Percentiles rank a stretch among this genome's conserved stretches.
Evolutionary conservation across 192 early-diverging fungal species (phyloP).

Genomic region (Backusella australiensis): DNA sequence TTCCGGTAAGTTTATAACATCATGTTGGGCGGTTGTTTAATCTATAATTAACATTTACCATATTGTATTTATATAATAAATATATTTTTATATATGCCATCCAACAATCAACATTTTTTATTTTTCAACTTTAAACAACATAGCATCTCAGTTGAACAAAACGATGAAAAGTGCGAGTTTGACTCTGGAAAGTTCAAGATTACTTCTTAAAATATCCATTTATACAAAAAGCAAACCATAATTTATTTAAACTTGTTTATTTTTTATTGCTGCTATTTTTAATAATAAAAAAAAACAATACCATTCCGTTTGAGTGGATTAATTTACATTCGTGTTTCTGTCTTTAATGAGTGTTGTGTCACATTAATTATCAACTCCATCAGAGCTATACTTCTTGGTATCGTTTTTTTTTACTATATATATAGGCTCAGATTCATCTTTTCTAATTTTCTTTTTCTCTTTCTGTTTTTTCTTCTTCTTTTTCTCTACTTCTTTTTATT

Average conservation of each 20-base stretch:
- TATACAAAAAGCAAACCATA: background rate
- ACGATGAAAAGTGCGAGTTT: background rate
- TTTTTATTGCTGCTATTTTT: slow-evolving; percentile 7
- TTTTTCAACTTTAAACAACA: background rate
- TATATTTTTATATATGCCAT: background rate
- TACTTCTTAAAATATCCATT: background rate
- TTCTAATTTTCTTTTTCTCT: background rate
- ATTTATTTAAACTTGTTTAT: slow-evolving; percentile 8
- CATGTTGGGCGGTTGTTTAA: background rate
- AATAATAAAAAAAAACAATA: background rate
- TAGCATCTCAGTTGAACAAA: slow-evolving; percentile 2
- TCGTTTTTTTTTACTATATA: slow-evolving; percentile 2
- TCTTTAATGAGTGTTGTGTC: background rate
- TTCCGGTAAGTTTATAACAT: slow-evolving; percentile 13
- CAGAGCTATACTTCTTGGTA: background rate
- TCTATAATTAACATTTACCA: slow-evolving; percentile 15
- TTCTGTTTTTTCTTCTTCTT: background rate
- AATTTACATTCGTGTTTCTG: slow-evolving; percentile 1
- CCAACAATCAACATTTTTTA: background rate
- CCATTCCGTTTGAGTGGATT: slow-evolving; percentile 5
- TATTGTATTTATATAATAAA: background rate
- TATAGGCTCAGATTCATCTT: background rate
- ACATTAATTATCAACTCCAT: slow-evolving; percentile 1
- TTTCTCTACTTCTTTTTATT: background rate
- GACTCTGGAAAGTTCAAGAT: slow-evolving; percentile 10